Evolutionary conservation across 352 stramenopile species (phyloP).

Genomic region (Pseudoperonospora humuli): DNA sequence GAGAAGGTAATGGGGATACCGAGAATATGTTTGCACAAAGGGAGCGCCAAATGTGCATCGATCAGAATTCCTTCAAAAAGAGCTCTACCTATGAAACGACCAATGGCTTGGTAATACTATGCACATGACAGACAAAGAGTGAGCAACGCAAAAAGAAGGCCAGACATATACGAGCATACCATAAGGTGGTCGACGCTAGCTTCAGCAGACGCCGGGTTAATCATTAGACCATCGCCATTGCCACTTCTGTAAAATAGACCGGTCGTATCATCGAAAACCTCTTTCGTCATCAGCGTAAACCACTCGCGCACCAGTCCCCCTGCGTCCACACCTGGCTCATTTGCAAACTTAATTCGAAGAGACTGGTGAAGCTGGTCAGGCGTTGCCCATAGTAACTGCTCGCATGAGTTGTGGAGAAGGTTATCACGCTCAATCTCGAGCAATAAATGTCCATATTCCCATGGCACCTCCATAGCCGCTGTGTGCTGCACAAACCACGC

Average conservation of each 20-base stretch:
- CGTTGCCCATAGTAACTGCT: constrained; percentile 80
- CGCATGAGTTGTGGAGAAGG: constrained; percentile 85
- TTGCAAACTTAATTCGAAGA: constrained; percentile 86
- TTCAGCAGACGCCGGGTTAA: constrained; percentile 77
- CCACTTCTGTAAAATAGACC: constrained; percentile 74
- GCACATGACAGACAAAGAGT: constrained; percentile 6
- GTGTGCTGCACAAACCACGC: constrained; percentile 86
- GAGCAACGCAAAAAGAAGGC: constrained; percentile 2
- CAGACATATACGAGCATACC: constrained; percentile 19
- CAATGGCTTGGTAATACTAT: constrained; percentile 85
- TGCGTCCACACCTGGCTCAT: constrained; percentile 87
- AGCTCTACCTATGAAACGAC: constrained; percentile 79
- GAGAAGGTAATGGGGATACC: constrained; percentile 87
- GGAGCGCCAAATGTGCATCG: constrained; percentile 73
- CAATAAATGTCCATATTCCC: constrained; percentile 81
- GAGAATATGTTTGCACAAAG: constrained; percentile 87
- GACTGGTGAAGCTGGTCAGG: constrained; percentile 81
- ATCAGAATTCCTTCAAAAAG: constrained; percentile 86
- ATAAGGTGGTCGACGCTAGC: constrained; percentile 82
- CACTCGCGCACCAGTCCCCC: constrained; percentile 87
- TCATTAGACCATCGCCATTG: constrained; percentile 74
- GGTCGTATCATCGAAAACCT: constrained; percentile 81
- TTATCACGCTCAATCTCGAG: constrained; percentile 84
- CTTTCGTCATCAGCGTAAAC: constrained; percentile 87
- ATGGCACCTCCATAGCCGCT: constrained; percentile 75